Percentiles rank a stretch among this genome's conserved stretches.
phyloP scores from a whole-genome alignment of 495 filamentous ascomycete genomes.

The Articulospora tetracladia region DNA sequence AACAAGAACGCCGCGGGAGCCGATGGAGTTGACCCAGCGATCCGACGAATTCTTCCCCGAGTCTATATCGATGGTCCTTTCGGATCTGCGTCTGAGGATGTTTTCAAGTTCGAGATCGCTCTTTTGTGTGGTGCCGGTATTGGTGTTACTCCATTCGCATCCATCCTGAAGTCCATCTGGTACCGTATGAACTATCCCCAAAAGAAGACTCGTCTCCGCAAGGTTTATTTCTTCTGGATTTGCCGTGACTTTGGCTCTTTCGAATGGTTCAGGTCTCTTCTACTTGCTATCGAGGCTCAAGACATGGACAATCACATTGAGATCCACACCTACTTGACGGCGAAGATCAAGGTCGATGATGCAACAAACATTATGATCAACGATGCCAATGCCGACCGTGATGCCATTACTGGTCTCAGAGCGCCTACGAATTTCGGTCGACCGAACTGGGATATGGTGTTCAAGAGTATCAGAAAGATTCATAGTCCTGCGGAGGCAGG shows the following conservation, averaged over 20 bases:
- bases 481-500: conserved; percentile 68
- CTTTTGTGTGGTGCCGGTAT: conserved; percentile 68
- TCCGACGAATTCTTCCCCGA: conserved; percentile 66
- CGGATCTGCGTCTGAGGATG: conserved; percentile 72
- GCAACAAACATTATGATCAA: conserved; percentile 84
- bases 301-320: conserved; percentile 77
- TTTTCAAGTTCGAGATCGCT: conserved; percentile 73
- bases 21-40: conserved; percentile 57
- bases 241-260: conserved; percentile 76
- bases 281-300: conserved; percentile 78
- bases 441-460: conserved; percentile 79
- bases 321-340: conserved; percentile 71
- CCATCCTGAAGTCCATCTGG: conserved; percentile 81
- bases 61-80: conserved; percentile 79
- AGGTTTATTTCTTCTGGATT: conserved; percentile 86
- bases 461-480: conserved; percentile 68
- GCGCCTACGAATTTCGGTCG: conserved; percentile 75
- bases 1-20: conserved; percentile 46
- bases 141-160: conserved; percentile 72
- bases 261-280: conserved; percentile 77
- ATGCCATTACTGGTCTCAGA: conserved; percentile 70
- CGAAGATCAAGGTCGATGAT: conserved; percentile 75
- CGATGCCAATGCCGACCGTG: conserved; percentile 73
- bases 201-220: conserved; percentile 67
- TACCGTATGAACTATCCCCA: conserved; percentile 81